Evolutionary conservation across 2,329 filamentous ascomycete genomes (phyloP).

Genomic region (Clarireedia homoeocarpa): DNA sequence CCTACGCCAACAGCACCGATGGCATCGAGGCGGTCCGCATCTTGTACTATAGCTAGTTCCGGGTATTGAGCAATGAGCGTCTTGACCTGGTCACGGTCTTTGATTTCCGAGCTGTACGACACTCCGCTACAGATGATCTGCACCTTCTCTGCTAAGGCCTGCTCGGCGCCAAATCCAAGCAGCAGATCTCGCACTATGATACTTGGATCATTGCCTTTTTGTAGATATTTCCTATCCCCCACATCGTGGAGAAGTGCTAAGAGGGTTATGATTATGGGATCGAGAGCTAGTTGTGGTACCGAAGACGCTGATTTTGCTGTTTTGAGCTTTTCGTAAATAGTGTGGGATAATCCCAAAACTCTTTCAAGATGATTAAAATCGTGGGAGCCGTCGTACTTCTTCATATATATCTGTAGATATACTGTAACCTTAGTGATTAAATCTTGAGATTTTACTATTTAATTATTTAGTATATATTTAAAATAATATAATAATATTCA

Average conservation of each 20-base stretch:
- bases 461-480: too few species aligned
- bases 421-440: too few species aligned
- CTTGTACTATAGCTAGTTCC: constrained; percentile 79
- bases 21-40: constrained; percentile 87
- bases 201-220: constrained; percentile 11
- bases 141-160: constrained; percentile 55
- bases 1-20: constrained; percentile 81
- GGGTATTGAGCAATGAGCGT: constrained; percentile 55
- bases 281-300: constrained; percentile 29
- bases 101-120: constrained; percentile 67
- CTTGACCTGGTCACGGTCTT: constrained; percentile 51
- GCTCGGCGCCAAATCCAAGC: constrained; percentile 44
- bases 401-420: constrained; percentile 43
- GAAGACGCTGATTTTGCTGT: not conserved
- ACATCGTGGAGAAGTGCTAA: constrained; percentile 76
- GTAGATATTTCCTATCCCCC: constrained; percentile 70
- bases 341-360: constrained; percentile 58
- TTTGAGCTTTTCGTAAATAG: constrained; percentile 30
- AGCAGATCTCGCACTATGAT: constrained; percentile 46
- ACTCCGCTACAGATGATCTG: constrained; percentile 69
- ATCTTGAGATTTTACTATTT: too few species aligned
- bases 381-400: constrained; percentile 72
- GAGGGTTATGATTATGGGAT: constrained; percentile 55
- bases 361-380: constrained; percentile 78
- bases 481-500: too few species aligned